A percentile compares a stretch with the other conserved stretches of the same genome.
These are phyloP conservation scores for Cercospora sp. DNA, from an alignment of 2,329 filamentous ascomycete genomes.

Conservation along the genomic window DNA sequence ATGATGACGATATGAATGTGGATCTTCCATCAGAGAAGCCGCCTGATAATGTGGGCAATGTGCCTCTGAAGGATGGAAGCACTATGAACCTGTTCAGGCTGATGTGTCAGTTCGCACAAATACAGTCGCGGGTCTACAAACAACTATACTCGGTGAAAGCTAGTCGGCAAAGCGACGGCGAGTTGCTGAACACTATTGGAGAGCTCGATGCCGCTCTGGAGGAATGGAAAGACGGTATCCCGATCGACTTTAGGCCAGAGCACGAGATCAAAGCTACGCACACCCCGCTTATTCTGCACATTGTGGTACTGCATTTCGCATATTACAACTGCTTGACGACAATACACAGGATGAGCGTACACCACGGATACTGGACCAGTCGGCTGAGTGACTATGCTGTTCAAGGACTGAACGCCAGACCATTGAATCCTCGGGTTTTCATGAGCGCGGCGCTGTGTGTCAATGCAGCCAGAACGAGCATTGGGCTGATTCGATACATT, in stretches of 20 bases:
- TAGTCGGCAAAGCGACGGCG: conserved; percentile 85
- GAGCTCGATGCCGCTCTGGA: conserved; percentile 82
- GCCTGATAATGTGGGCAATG: conserved; percentile 89
- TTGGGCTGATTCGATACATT: conserved; percentile 92
- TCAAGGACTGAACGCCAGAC: conserved; percentile 84
- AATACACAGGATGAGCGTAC: conserved; percentile 97
- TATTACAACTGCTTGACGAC: conserved; percentile 98
- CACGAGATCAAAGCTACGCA: conserved; percentile 92
- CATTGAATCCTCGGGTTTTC: conserved; percentile 90
- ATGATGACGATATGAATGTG: conserved; percentile 89
- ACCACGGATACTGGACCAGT: conserved; percentile 97
- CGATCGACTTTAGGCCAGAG: conserved; percentile 93
- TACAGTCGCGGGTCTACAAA: conserved; percentile 93
- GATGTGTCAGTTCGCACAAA: conserved; percentile 87
- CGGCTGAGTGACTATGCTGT: conserved; percentile 92
- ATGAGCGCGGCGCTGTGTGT: conserved; percentile 91
- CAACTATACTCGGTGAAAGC: conserved; percentile 90
- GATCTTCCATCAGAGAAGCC: conserved; percentile 91
- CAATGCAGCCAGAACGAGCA: conserved; percentile 86
- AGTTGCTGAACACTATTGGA: conserved; percentile 91
- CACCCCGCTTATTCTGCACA: conserved; percentile 88
- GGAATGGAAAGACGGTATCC: conserved; percentile 94
- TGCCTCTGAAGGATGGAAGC: conserved; percentile 74
- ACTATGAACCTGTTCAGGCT: conserved; percentile 94
- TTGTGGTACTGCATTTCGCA: conserved; percentile 91